A percentile compares a stretch with the other conserved stretches of the same genome.
These are phyloP conservation scores for Lachnellula cervina DNA, from an alignment of 2,329 filamentous ascomycete genomes.

Conservation along the genomic window DNA sequence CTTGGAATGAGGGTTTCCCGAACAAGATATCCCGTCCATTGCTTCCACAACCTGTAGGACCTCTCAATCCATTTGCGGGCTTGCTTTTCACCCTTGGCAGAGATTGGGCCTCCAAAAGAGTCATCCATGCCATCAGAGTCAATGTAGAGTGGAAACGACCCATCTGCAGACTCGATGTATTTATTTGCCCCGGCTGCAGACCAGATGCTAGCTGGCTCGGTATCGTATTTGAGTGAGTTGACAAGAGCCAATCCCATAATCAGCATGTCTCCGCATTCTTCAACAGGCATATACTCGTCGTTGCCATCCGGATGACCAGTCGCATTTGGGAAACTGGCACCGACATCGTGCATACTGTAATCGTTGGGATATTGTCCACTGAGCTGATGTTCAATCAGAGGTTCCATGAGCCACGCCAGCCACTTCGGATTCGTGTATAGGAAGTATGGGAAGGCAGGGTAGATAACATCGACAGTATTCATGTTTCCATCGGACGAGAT, in stretches of 20 bases:
- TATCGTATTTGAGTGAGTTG: slow-evolving; percentile 65
- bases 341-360: slow-evolving; percentile 75
- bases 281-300: slow-evolving; percentile 63
- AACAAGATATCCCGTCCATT: slow-evolving; percentile 65
- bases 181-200: slow-evolving; percentile 37
- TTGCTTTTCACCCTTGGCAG: slow-evolving; percentile 46
- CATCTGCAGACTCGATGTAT: slow-evolving; percentile 20
- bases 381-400: slow-evolving; percentile 73
- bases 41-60: slow-evolving; percentile 61
- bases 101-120: slow-evolving; percentile 50
- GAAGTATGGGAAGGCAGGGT: slow-evolving; percentile 82
- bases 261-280: slow-evolving; percentile 64
- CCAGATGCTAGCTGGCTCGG: slow-evolving; percentile 54
- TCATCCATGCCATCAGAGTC: slow-evolving; percentile 55
- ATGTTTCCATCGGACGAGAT: slow-evolving; percentile 82
- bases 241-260: slow-evolving; percentile 71
- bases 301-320: slow-evolving; percentile 63
- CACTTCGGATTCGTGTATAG: slow-evolving; percentile 78
- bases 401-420: slow-evolving; percentile 74
- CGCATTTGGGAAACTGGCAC: slow-evolving; percentile 68
- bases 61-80: slow-evolving; percentile 58
- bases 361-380: slow-evolving; percentile 81
- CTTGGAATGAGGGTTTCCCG: slow-evolving; percentile 59
- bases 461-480: slow-evolving; percentile 84
- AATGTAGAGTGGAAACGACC: slow-evolving; percentile 30